Conservation (phyloP, 495 filamentous ascomycete species). For the Pseudevernia furfuracea region DNA sequence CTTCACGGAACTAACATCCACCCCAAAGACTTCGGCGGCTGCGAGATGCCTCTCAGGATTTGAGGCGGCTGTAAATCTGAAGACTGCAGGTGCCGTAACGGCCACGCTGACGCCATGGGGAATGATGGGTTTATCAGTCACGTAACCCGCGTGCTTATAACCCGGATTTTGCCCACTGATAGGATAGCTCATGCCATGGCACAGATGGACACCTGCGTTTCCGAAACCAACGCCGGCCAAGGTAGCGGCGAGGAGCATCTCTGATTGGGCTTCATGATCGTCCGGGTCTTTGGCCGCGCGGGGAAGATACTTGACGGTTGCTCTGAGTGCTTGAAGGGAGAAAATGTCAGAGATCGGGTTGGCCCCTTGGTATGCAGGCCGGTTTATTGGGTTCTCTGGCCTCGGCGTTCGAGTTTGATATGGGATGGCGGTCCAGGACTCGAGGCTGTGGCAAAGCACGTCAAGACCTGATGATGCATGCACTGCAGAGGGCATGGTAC, state of each 20-base stretch:
- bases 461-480: constrained; percentile 84
- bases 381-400: constrained; percentile 79
- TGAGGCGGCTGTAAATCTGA: constrained; percentile 81
- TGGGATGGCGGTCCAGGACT: constrained; percentile 94
- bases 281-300: constrained; percentile 78
- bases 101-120: constrained; percentile 94
- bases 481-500: constrained; percentile 89
- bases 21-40: constrained; percentile 84
- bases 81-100: constrained; percentile 89
- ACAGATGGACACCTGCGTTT: constrained; percentile 94
- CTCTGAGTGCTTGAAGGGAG: constrained; percentile 69
- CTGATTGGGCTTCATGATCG: constrained; percentile 78
- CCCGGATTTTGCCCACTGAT: constrained; percentile 89
- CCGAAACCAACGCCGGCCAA: constrained; percentile 94
- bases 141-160: constrained; percentile 80
- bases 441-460: constrained; percentile 86
- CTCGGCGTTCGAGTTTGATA: constrained; percentile 76
- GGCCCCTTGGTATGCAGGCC: constrained; percentile 92
- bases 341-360: constrained; percentile 98
- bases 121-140: constrained; percentile 67
- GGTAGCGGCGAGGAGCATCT: constrained; percentile 94
- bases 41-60: constrained; percentile 87
- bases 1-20: constrained; percentile 80
- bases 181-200: constrained; percentile 95
- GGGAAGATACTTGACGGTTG: constrained; percentile 84